A percentile compares a stretch with the other conserved stretches of the same genome.
phyloP scores from a whole-genome alignment of 2,329 filamentous ascomycete genomes.

The Clonostachys sp. region DNA sequence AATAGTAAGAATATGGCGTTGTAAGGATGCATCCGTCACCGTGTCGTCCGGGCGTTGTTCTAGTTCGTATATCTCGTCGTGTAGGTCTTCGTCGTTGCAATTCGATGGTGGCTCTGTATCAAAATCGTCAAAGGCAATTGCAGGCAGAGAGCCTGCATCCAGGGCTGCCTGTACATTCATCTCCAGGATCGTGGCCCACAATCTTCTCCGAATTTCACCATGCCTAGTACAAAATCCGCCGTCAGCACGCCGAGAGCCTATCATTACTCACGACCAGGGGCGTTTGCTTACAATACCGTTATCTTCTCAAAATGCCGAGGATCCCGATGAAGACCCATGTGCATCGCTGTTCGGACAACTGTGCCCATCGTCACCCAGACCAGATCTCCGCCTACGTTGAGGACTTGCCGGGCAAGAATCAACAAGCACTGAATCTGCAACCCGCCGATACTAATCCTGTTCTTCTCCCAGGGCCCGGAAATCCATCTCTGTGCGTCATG shows the following conservation, averaged over 20 bases:
- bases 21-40: constrained; percentile 23
- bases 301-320: constrained; percentile 28
- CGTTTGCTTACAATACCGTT: constrained; percentile 16
- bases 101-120: constrained; percentile 30
- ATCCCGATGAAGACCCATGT: constrained; percentile 37
- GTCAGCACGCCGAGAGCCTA: too few species aligned
- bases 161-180: constrained; percentile 28
- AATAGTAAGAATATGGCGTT: constrained; percentile 25
- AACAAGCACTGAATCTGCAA: constrained; percentile 33
- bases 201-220: constrained; percentile 29
- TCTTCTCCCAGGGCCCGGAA: constrained; percentile 29
- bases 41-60: not conserved
- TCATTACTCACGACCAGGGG: too few species aligned
- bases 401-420: constrained; percentile 30
- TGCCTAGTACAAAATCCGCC: too few species aligned
- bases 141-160: constrained; percentile 29
- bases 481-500: constrained; percentile 35
- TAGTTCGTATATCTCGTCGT: constrained; percentile 8
- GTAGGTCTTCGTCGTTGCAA: constrained; percentile 19
- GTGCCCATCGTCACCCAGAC: constrained; percentile 34
- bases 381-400: constrained; percentile 30
- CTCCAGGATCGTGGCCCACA: constrained; percentile 38
- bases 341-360: constrained; percentile 33
- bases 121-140: constrained; percentile 30
- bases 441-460: constrained; percentile 18